These are phyloP conservation scores for Pythium biforme DNA, from an alignment of 352 stramenopile genomes.

Conservation along the genomic window DNA sequence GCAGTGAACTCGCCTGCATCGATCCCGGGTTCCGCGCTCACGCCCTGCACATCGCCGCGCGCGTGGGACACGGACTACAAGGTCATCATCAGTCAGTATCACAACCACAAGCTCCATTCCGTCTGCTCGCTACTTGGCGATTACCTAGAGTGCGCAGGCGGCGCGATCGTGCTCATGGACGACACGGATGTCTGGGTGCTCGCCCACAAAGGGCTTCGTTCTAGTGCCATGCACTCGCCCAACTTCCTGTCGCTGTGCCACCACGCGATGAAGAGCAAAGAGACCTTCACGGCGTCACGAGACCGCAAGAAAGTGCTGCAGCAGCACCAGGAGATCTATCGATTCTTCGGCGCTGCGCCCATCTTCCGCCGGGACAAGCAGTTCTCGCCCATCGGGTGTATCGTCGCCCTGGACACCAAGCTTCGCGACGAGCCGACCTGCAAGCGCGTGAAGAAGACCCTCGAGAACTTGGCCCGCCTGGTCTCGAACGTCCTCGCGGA, in stretches of 20 bases:
- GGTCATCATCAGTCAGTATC: slow-evolving; percentile 72
- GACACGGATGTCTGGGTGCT: slow-evolving; percentile 65
- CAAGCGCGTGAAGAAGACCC: slow-evolving; percentile 50
- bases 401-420: slow-evolving; percentile 60
- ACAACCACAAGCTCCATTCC: slow-evolving; percentile 67
- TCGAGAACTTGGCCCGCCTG: slow-evolving; percentile 59
- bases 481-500: slow-evolving; percentile 59
- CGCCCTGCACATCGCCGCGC: slow-evolving; percentile 31
- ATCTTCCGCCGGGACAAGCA: slow-evolving; percentile 34
- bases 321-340: slow-evolving; percentile 39
- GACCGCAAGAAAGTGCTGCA: slow-evolving; percentile 27
- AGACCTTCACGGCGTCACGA: slow-evolving; percentile 48
- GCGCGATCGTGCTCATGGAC: slow-evolving; percentile 62
- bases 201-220: slow-evolving; percentile 52
- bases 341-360: slow-evolving; percentile 62
- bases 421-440: slow-evolving; percentile 33
- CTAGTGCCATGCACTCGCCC: slow-evolving; percentile 48
- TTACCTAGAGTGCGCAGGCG: slow-evolving; percentile 69
- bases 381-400: slow-evolving; percentile 42
- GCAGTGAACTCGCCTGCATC: slow-evolving; percentile 5
- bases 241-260: slow-evolving; percentile 63
- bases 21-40: slow-evolving; percentile 20
- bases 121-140: slow-evolving; percentile 65
- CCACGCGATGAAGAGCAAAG: slow-evolving; percentile 39
- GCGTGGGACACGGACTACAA: slow-evolving; percentile 37